Conservation (phyloP, 139 green algal genomes). For the Mesostigma viride region DNA sequence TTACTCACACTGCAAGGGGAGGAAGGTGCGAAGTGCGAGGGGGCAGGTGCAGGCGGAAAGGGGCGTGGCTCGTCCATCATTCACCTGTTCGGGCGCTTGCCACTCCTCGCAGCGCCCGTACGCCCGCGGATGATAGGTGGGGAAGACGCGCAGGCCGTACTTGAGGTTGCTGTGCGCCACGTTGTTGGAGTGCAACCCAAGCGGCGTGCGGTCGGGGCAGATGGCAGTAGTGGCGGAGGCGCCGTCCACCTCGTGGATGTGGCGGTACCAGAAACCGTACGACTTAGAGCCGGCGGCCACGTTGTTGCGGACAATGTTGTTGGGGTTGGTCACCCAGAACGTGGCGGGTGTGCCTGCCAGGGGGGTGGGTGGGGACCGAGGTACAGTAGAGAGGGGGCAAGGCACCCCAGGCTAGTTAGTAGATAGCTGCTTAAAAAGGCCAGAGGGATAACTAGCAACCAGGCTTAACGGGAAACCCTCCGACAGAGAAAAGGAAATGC, state of each 20-base stretch:
- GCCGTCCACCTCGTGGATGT: slow-evolving; percentile 3
- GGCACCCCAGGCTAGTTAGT: background rate
- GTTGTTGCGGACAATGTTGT: slow-evolving; percentile 51
- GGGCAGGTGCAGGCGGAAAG: background rate
- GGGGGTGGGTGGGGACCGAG: background rate
- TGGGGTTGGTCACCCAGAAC: slow-evolving; percentile 66
- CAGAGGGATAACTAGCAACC: background rate
- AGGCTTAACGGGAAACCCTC: background rate
- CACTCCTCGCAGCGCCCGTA: no score
- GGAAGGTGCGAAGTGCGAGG: background rate
- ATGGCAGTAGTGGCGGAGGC: slow-evolving; percentile 3
- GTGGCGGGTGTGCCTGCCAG: slow-evolving; percentile 44
- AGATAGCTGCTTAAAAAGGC: no score
- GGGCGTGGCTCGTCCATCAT: background rate
- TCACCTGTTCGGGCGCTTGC: no score
- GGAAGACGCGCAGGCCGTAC: slow-evolving; percentile 24
- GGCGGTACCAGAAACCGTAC: slow-evolving; percentile 36
- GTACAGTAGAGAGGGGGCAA: background rate
- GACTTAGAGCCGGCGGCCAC: slow-evolving; percentile 33
- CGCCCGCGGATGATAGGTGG: background rate
- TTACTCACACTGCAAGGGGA: background rate
- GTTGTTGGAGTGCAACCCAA: slow-evolving; percentile 26
- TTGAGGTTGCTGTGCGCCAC: slow-evolving; percentile 25
- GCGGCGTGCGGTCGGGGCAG: slow-evolving; percentile 9
- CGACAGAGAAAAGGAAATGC: background rate